A percentile compares a stretch with the other conserved stretches of the same genome.
Conservation (phyloP, 441 rosid species). For the Manihot esculenta region DNA sequence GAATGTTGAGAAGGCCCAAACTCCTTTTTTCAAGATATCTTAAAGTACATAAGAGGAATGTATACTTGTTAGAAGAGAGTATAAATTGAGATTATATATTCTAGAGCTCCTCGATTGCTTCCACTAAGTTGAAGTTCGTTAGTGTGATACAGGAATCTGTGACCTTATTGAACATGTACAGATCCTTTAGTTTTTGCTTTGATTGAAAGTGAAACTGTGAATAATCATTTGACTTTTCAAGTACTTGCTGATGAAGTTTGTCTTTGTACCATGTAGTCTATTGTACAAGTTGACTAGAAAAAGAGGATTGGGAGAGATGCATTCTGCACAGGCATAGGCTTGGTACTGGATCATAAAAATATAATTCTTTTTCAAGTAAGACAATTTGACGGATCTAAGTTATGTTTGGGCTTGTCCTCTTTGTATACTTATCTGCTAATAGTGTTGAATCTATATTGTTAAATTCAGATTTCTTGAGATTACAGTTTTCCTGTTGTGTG, state of each 20-base stretch:
- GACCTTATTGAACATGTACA: constrained; percentile 2
- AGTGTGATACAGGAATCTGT: not conserved
- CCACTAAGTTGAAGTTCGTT: not conserved
- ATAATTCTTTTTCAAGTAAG: constrained; percentile 16
- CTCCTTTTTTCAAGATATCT: not conserved
- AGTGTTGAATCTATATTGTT: constrained; percentile 1
- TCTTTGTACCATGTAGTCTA: not conserved
- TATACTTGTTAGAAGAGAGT: not conserved
- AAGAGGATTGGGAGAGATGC: not conserved
- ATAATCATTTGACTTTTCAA: constrained; percentile 12
- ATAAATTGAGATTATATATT: not conserved
- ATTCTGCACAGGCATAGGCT: constrained; percentile 3
- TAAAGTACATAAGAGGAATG: not conserved
- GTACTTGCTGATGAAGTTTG: constrained; percentile 3
- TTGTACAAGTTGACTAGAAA: constrained; percentile 4
- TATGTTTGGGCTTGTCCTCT: constrained; percentile 8
- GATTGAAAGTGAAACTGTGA: not conserved
- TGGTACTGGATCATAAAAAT: not conserved
- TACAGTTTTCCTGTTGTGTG: constrained; percentile 4
- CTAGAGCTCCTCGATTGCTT: too few relatives aligned
- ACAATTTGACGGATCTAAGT: constrained; percentile 12
- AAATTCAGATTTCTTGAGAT: constrained; percentile 4
- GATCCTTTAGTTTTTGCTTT: constrained; percentile 6
- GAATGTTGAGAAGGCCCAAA: not conserved
- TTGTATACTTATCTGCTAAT: constrained; percentile 1